Percentiles rank a stretch among this genome's conserved stretches.
Evolutionary conservation across 192 early-diverging fungal genomes (phyloP).

Genomic region (Backusella tuberculispora): DNA sequence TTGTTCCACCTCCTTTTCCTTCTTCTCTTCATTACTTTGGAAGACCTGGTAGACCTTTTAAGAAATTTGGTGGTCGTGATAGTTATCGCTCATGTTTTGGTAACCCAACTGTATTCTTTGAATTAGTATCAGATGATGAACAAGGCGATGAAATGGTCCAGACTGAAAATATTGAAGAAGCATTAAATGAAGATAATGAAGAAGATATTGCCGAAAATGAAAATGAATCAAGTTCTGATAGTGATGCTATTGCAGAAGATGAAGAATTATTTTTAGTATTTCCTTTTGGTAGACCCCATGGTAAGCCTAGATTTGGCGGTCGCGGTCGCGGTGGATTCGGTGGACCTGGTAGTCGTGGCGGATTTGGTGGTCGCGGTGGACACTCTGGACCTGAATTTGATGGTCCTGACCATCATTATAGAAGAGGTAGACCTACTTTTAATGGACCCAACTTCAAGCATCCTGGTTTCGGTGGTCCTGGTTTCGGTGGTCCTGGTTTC

Average conservation of each 20-base stretch:
- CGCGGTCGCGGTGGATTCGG: not conserved
- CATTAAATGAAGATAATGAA: not conserved
- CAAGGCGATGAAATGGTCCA: not conserved
- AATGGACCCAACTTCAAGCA: too few relatives aligned
- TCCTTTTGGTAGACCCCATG: not conserved
- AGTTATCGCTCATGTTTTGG: not conserved
- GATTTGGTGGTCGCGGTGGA: not conserved
- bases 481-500: not conserved
- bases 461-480: not conserved
- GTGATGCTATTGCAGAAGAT: not conserved
- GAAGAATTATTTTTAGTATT: not conserved
- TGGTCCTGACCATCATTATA: too few relatives aligned
- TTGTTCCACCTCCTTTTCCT: too few relatives aligned
- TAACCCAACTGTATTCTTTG: not conserved
- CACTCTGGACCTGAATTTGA: not conserved
- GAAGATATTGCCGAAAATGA: not conserved
- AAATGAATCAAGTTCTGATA: not conserved
- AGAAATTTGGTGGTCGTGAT: not conserved
- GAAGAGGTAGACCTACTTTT: not conserved
- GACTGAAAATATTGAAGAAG: not conserved
- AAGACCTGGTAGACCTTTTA: not conserved
- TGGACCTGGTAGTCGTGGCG: not conserved
- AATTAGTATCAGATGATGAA: not conserved
- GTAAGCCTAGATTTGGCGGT: not conserved
- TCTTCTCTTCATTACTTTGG: not conserved